Evolutionary conservation across 805 yeast genomes (phyloP).

Genomic region (Sugiyamaella marilandica): DNA sequence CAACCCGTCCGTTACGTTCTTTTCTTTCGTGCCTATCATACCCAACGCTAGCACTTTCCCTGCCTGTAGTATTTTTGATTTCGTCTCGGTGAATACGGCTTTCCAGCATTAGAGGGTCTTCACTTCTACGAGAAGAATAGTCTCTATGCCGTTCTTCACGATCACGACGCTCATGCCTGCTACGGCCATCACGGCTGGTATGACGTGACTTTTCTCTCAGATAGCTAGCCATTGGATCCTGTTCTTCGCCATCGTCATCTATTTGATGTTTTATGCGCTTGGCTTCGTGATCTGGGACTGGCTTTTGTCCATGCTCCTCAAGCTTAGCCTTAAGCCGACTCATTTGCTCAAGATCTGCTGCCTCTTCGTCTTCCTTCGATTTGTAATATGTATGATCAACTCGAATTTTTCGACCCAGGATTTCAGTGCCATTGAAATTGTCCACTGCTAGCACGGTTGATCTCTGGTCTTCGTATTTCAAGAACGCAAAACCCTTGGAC

Average conservation of each 20-base stretch:
- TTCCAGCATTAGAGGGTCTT: not conserved
- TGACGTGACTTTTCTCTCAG: not conserved
- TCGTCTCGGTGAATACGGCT: not conserved
- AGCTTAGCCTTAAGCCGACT: not conserved
- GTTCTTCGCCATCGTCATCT: constrained; percentile 2
- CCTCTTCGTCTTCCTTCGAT: constrained; percentile 40
- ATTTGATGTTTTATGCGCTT: not conserved
- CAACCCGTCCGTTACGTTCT: not conserved
- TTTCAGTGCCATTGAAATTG: constrained; percentile 65
- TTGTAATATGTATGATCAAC: constrained; percentile 72
- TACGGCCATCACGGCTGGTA: not conserved
- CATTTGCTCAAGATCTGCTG: constrained; percentile 8
- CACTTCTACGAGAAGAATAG: not conserved
- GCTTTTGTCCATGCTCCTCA: not conserved
- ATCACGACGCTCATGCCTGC: not conserved
- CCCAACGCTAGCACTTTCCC: not conserved
- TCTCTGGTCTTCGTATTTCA: constrained; percentile 76
- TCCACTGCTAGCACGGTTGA: constrained; percentile 84
- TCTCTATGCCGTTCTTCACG: not conserved
- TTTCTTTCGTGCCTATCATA: not conserved
- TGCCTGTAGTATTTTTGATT: not conserved
- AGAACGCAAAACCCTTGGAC: constrained; percentile 71
- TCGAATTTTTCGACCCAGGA: constrained; percentile 47
- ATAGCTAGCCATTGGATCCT: constrained; percentile 17
- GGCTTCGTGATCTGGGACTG: not conserved